Evolutionary conservation across 2,329 filamentous ascomycete species (phyloP).

Genomic region (Diaporthe sp.): DNA sequence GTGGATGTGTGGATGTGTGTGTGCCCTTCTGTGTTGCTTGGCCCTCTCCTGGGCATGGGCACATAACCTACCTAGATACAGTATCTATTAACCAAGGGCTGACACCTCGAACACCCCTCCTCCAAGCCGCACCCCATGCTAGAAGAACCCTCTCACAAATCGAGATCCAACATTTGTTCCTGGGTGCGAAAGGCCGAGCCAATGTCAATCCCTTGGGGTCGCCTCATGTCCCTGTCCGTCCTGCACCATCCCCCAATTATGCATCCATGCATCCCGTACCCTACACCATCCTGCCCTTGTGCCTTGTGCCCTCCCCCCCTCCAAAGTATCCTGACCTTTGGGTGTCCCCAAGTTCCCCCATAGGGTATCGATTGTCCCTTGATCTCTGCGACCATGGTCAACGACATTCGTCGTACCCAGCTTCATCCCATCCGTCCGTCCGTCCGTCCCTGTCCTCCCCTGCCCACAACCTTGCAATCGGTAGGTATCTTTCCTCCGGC

Average conservation of each 20-base stretch:
- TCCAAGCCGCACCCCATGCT: too few species aligned
- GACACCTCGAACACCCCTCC: background rate
- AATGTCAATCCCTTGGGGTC: background rate
- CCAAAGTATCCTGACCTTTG: background rate
- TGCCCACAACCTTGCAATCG: background rate
- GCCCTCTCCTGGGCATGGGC: background rate
- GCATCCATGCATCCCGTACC: background rate
- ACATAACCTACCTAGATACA: slow-evolving; percentile 5
- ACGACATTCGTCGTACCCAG: background rate
- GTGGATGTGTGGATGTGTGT: background rate
- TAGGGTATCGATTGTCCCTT: background rate
- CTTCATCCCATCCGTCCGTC: background rate
- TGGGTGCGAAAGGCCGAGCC: background rate
- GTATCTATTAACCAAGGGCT: background rate
- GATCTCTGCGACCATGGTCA: background rate
- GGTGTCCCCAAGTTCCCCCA: background rate
- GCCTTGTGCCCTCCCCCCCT: too few species aligned
- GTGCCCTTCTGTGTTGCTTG: background rate
- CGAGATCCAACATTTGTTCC: slow-evolving; percentile 9
- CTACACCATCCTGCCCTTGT: background rate
- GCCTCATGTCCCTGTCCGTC: background rate
- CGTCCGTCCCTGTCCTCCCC: background rate
- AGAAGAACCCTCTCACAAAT: background rate
- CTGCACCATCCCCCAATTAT: background rate
- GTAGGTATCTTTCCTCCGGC: background rate